These are phyloP conservation scores for Stephania yunnanensis DNA, from an alignment of 164 flowering plant species.

Conservation along the genomic window DNA sequence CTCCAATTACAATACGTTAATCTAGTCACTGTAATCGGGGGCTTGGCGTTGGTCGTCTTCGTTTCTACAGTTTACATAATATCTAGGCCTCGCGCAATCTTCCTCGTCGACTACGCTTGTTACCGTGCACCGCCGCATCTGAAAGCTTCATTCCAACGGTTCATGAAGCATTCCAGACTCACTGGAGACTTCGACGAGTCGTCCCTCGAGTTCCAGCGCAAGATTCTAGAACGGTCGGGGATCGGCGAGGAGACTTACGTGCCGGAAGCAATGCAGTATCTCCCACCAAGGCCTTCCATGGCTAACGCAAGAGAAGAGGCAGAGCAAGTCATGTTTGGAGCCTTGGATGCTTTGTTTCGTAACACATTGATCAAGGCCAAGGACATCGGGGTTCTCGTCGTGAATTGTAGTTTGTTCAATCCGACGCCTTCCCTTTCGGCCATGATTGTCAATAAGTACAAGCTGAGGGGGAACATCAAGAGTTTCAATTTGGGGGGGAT, in stretches of 20 bases:
- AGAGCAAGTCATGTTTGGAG: constrained; percentile 34
- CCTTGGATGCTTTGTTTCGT: constrained; percentile 27
- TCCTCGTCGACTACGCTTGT: constrained; percentile 36
- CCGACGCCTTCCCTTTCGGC: constrained; percentile 46
- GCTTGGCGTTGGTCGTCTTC: constrained; percentile 26
- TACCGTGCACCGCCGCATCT: constrained; percentile 26
- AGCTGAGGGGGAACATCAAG: constrained; percentile 33
- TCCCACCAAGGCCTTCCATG: constrained; percentile 29
- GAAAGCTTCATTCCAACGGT: constrained; percentile 13
- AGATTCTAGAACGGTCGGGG: constrained; percentile 32
- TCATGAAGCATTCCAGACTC: constrained; percentile 27
- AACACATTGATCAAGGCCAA: constrained; percentile 29
- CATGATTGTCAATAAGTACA: constrained; percentile 42
- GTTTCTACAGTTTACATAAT: constrained; percentile 32
- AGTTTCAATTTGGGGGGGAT: constrained; percentile 44
- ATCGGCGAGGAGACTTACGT: constrained; percentile 35
- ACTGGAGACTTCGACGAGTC: constrained; percentile 30
- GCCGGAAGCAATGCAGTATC: constrained; percentile 29
- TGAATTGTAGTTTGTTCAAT: constrained; percentile 39
- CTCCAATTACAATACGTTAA: constrained; percentile 26
- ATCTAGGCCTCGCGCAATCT: constrained; percentile 37
- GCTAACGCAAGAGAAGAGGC: constrained; percentile 34
- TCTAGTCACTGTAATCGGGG: constrained; percentile 22
- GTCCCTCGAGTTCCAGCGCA: constrained; percentile 32
- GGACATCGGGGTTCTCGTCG: constrained; percentile 36